phyloP scores from a whole-genome alignment of 345 rosid species.

The Carallia pectinifolia region DNA sequence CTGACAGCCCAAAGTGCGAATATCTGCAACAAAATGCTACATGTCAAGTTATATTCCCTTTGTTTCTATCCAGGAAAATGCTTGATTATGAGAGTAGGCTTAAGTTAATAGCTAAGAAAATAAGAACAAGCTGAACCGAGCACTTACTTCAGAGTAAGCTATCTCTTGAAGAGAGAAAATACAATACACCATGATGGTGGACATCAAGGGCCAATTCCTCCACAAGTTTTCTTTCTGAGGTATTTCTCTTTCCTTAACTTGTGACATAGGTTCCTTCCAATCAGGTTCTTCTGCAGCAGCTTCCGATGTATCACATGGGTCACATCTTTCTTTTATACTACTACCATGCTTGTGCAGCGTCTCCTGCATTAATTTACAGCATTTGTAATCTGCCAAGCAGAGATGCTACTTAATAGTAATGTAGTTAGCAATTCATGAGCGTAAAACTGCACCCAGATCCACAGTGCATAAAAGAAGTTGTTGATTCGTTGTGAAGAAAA shows the following conservation, averaged over 20 bases:
- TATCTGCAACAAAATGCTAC: constrained; percentile 24
- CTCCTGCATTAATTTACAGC: constrained; percentile 35
- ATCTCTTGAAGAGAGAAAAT: constrained; percentile 66
- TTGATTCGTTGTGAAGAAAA: too few relatives aligned
- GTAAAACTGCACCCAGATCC: too few relatives aligned
- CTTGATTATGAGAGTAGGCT: too few relatives aligned
- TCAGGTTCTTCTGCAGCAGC: constrained; percentile 28
- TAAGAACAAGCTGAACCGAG: not conserved
- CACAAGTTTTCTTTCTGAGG: constrained; percentile 35
- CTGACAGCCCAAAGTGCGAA: constrained; percentile 72
- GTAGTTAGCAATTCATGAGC: not conserved
- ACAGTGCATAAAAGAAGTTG: too few relatives aligned
- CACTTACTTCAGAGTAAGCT: constrained; percentile 57
- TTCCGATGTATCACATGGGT: constrained; percentile 17
- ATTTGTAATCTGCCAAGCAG: not conserved
- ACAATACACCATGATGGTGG: constrained; percentile 52
- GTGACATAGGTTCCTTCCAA: constrained; percentile 5
- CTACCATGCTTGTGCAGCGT: constrained; percentile 45
- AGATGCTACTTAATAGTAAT: constrained; percentile 1
- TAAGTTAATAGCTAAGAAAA: not conserved
- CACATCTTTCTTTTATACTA: constrained; percentile 12
- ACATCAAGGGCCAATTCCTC: constrained; percentile 60
- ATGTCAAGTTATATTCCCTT: not conserved
- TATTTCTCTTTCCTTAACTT: constrained; percentile 22
- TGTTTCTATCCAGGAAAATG: too few relatives aligned